Evolutionary conservation across 805 yeast species (phyloP), one percentile per base, ranked within the genome.

Genomic region (Metschnikowia dekortorum): DNA sequence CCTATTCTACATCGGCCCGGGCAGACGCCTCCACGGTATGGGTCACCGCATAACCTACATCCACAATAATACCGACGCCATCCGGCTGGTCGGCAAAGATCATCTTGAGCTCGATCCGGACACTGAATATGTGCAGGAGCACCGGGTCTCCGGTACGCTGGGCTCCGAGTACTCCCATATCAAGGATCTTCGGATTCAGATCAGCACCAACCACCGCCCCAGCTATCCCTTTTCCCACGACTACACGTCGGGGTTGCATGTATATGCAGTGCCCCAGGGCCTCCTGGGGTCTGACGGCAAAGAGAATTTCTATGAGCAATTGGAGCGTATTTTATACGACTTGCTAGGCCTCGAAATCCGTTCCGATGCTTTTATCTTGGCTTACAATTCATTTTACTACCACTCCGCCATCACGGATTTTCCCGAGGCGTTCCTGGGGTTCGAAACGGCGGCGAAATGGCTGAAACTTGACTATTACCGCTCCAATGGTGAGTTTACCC

Each of bases 251-350:
- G 75, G 74, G 1, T 49, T 68, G 38, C 67, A 61, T 40, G 53
- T 71, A 2, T 69, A 70, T 53, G 67, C 62, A 1, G 56, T 52
- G 10, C 76, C 76, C 1, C 39, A 50, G n/a, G 48, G 38, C 2
- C 47, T 36, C 7, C 45, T 44, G n/a, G 54, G 47, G n/a, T 56
- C 42, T 2, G 47, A 41, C 8, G 55, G 53, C 7, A 47, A 49
- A 4, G 51, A 35, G 1, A 49, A 31, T n/a, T 71, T 70, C 49
- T 65, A 51, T 47, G 35, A 53, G 1, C 68, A 68, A 41, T 18
- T 52, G 13, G 47, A 49, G 30, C 28, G 31, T 7, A 39, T 49
- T 18, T 47, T 52, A 32, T 53, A 61, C 11, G 47, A 48, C 32
- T 35, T 61, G 4, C 57, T 68, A 11, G 66, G 64, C 26, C 32